These are phyloP conservation scores for Anisogramma anomala DNA, from an alignment of 2,329 filamentous ascomycete species.

Conservation along the genomic window DNA sequence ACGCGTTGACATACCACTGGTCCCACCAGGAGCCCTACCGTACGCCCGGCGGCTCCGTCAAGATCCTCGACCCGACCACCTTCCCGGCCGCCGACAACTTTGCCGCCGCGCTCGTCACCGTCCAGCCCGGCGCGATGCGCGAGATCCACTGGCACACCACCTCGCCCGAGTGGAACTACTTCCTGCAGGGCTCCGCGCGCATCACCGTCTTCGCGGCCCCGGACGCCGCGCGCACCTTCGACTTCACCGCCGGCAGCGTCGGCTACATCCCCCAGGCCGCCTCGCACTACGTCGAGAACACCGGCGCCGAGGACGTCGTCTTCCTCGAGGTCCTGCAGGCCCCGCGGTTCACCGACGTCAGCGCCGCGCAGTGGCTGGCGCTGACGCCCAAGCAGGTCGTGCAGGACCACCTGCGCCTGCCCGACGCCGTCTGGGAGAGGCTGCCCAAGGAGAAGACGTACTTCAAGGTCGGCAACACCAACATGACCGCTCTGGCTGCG, in stretches of 20 bases:
- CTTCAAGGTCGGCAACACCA: constrained; percentile 26
- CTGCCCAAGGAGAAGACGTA: constrained; percentile 32
- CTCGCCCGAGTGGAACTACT: constrained; percentile 50
- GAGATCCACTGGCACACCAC: constrained; percentile 54
- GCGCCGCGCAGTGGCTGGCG: constrained; percentile 46
- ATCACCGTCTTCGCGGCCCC: constrained; percentile 45
- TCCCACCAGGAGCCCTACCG: constrained; percentile 38
- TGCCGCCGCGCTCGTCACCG: constrained; percentile 43
- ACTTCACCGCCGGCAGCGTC: constrained; percentile 48
- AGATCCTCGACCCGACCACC: constrained; percentile 44
- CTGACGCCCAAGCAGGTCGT: constrained; percentile 47
- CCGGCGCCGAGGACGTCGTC: constrained; percentile 42
- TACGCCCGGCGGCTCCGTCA: constrained; percentile 45
- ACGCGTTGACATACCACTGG: constrained; percentile 39
- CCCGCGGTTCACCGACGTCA: constrained; percentile 39
- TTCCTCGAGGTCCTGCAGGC: constrained; percentile 50
- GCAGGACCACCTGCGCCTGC: constrained; percentile 39
- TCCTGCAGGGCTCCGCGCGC: constrained; percentile 43
- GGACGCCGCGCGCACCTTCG: constrained; percentile 39
- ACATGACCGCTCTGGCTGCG: constrained; percentile 12
- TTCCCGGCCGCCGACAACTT: constrained; percentile 47
- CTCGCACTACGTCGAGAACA: constrained; percentile 52
- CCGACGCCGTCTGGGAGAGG: constrained; percentile 25
- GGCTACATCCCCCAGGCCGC: constrained; percentile 44
- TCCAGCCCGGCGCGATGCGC: constrained; percentile 52